Base-by-base conservation (phyloP, 805 yeast genomes). In the Candida yuanshanica region DNA sequence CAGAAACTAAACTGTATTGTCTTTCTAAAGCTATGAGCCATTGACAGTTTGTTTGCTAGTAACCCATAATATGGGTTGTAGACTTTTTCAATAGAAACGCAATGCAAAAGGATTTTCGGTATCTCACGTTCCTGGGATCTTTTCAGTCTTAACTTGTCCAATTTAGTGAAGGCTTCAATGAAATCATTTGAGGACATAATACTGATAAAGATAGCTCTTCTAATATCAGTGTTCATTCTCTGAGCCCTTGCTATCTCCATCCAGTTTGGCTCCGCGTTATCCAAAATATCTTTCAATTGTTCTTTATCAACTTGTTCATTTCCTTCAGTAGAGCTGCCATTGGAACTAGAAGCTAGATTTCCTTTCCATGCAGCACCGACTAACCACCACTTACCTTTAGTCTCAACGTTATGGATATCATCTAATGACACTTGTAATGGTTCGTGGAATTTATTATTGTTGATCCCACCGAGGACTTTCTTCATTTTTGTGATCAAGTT, bases 281-380 rank as follows among this genome's bases (percentile, higher is more conserved):
- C 52, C 16, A 53, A 36, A 13, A 48, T 46, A 27, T 49, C 52
- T 24, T 48, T 46, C 33, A 48, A 34, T 26, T 46, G 45, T 14
- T 48, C 48, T 20, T 37, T 44, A n/a, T 51, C 43, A 3, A 44
- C 52, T 3, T 51, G 50, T 3, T 47, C 50, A 18, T 51, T 56
- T 18, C n/a, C 7, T 14, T 27, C 31, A 18, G 59, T 53, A 17
- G 17, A 3, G 5, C 36, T 21, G 6, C 17, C 38, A 7, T 51
- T 46, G 5, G 51, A 32, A 3, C 29, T 24, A 7, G 17, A 42
- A 24, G 47, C 49, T 34, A 63, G 69, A 41, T 68, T 65, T 3
- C 96, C 96, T 55, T 79, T 86, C 96, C 97, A 93, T 0, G 99
- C 96, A 1, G 98, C 86, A 37, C 99, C 99, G 23, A 93, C 91